Base-by-base conservation (phyloP, 192 early-diverging fungal genomes). In the Glomus cerebriforme region DNA sequence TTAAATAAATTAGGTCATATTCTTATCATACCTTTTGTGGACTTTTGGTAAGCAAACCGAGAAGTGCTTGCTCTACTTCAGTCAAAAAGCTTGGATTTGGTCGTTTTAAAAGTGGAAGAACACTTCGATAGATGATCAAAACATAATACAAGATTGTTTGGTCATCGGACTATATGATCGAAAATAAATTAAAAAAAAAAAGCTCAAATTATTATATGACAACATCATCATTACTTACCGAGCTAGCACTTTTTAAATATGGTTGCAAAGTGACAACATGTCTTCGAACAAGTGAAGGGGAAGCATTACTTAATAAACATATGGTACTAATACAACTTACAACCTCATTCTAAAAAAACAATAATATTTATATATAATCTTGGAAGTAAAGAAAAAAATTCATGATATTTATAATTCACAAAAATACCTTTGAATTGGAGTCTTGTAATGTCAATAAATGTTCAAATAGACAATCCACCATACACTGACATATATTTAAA, bases 381-480 rank as follows among this genome's bases (percentile, higher is more conserved):
- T 4, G 26, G 45, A 7, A 37, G 39, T 65, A 34, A 32, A 32
- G 15, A 22, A 34, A 19, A 34, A 32, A 32, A n/a, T n/a, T 19
- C 15, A 67, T 67, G 26, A 17, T 67, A 19, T 15, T 19, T 5
- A 68, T 7, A 68, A 9, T 13, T 27, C 8, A 22, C 2, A 35
- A 35, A 59, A 67, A 12, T 35, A 78, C 73, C 22, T 76, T 80
- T 60, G 79, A 80, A 19, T 76, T 75, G 4, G 80, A 73, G 71
- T 95, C 93, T 34, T 96, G 92, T 1, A 91, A 83, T 17, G 80
- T 81, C 49, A 95, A 82, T 43, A 95, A 82, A 62, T 87, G 86
- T 35, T 96, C 94, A 81, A 94, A 87, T 0, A 95, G 83, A 49
- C 92, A 91, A 73, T 96, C 93, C 12, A 95, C 91, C 43, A 95